Evolutionary conservation across 1,139 yeast genomes (phyloP), one percentile per base, ranked within the genome.

Genomic region (Kodamaea suecica): DNA sequence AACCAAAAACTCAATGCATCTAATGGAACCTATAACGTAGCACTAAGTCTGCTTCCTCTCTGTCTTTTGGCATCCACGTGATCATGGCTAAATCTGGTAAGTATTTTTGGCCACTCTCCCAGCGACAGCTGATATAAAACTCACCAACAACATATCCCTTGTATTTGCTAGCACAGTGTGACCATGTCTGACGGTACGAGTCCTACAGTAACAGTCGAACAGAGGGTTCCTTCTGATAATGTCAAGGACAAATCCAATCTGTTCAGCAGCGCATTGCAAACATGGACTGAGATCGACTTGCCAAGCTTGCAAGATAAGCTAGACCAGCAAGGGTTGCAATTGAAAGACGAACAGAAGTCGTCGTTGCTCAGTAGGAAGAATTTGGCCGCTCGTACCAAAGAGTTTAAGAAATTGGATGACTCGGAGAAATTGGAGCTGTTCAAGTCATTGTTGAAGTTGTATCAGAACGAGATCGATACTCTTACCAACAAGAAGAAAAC

Each of bases 391-490:
- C 79, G 78, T 50, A 92, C 97, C 11, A 90, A 88, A 53, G 80
- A 76, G 37, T 92, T 90, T 61, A 78, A 81, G 54, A 86, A 84
- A 51, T 61, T 87, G 23, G 67, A 70, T 1, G 84, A 83, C 40
- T 75, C 69, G 4, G 80, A 73, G 36, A 90, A 87, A 55, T 61
- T 88, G 32, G 65, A 55, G 1, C 80, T 82, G 48, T 64, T 86
- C 54, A 85, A 85, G 47, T 60, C 68, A 4, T 61, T 92, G 30
- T 68, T 92, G 42, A 92, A 90, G 59, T 66, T 78, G 29, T 92
- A 92, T 55, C 98, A 92, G 57, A 75, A 80, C 41, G 97, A 88
- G 55, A 84, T 92, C 49, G 98, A 92, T 55, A 66, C 70, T 29
- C 66, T 92, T 44, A 86, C 97, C 3, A 78, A 76, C 47, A 78